Base-by-base conservation (phyloP, 164 flowering plant species). In the Sedum album region DNA sequence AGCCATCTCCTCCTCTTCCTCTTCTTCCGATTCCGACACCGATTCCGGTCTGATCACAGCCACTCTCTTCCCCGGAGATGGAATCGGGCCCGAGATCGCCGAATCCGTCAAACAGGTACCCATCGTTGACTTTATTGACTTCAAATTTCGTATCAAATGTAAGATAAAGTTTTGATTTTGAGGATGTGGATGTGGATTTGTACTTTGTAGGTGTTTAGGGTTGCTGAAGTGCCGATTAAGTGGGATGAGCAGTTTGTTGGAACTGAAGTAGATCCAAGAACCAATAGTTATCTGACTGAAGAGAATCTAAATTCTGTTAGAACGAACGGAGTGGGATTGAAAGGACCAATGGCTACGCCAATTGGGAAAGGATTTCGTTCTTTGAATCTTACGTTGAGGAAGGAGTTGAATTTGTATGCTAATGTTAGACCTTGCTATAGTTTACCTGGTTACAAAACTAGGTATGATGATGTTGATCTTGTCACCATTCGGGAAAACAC, bases 331-430 rank as follows among this genome's bases (percentile, higher is more conserved):
- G 93, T 91, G 23, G 96, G 99, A 26, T 73, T 94, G 73, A 94
- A 94, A 85, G 99, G 99, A 35, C 96, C 96, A 41, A 90, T 94
- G 99, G 96, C n/a, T n/a, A n/a, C n/a, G n/a, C n/a, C n/a, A n/a
- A n/a, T n/a, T n/a, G n/a, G n/a, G n/a, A n/a, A n/a, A 77, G 99
- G 97, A 14, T 96, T 88, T 71, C 89, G 97, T 48, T 94, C 99
- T 44, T 81, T 94, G 82, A 94, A 94, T 72, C 96, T 94, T 71
- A 88, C 96, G 14, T 71, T 94, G 28, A 85, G 99, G 75, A 94
- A 91, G 75, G 97, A 94, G 74, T 96, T 94, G 69, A 89, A 92
- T 77, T 79, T 94, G 26, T 92, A 86, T n/a, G n/a, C n/a, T n/a
- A n/a, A n/a, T n/a, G n/a, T n/a, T n/a, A n/a, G n/a, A n/a, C n/a